Evolutionary conservation across 1,139 yeast genomes (phyloP), one percentile per base, ranked within the genome.

Genomic region (Pichia inconspicua): DNA sequence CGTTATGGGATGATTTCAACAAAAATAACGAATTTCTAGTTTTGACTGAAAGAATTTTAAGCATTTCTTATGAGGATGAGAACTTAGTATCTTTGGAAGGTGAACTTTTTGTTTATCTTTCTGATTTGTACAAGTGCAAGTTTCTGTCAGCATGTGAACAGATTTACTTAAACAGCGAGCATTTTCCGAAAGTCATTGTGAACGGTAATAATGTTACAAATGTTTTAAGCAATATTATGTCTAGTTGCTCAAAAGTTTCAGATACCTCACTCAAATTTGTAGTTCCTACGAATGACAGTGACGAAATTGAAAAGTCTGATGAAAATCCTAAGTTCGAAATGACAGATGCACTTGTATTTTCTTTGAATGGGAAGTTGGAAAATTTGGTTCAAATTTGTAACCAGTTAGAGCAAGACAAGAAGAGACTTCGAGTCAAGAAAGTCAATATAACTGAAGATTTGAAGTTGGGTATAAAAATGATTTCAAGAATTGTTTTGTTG

Each of bases 401-500:
- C 5, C 55, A 53, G 27, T 25, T 59, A 17, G 64, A 58, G 30
- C 53, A 49, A 28, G 44, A 53, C 27, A 53, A 51, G 12, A 58
- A 50, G 32, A 52, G 48, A 32, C 22, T 42, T 4, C 55, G 47
- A n/a, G 38, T 49, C 25, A 39, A n/a, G 25, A 19, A 37, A 14
- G 22, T 15, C 3, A 6, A 17, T 7, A 41, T 43, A 17, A 22
- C 52, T 6, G 57, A 56, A 10, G 66, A 56, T 19, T 43, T 64
- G 31, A 61, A 58, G 32, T 42, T 47, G 3, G 63, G 72, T 0
- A 64, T 73, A 9, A 59, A 67, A 31, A 67, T 80, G 32, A 71
- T 79, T 52, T 69, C 81, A 48, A 71, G 83, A 54, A 76, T 83
- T 11, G 64, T 82, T 32, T 74, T 82, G 53, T 78, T 83, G 48